Base-by-base conservation (phyloP, 345 rosid species). In the Triadica sebifera region DNA sequence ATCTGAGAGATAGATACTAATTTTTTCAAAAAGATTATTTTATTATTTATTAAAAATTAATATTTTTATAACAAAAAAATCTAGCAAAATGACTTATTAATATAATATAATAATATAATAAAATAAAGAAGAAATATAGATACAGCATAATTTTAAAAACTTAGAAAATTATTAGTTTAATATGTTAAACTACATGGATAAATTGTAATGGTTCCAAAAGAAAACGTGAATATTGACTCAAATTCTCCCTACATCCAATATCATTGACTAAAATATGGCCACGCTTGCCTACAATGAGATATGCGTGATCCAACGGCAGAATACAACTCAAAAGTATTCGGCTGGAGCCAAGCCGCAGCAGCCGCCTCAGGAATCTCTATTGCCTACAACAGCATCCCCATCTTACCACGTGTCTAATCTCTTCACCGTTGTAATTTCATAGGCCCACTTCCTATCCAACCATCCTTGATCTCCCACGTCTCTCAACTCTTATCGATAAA, bases 401-500 rank as follows among this genome's bases (percentile, higher is more conserved):
- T 45, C 24, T 17, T 65, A 70, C 70, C 61, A 74, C 78, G 83
- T 74, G 85, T 81, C 47, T 34, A 0, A 37, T 46, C 0, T 25
- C 19, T 13, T 4, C 17, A 12, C 66, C 70, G 56, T 68, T 29
- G 49, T 7, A n/a, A 51, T 22, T 12, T 4, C 1, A 10, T 1
- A 70, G 56, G 41, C 77, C 79, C 84, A 73, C 49, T 47, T 12
- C 5, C 29, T 20, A 84, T 85, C 87, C 63, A 72, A 86, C 85
- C 68, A 6, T 34, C n/a, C 0, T 46, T 17, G 37, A n/a, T 5
- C 3, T 16, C 19, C 78, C 87, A 79, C 81, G 67, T 45, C 41
- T 51, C 65, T 11, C 75, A 6, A 61, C 83, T 84, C 90, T 88
- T 85, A 88, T 88, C 92, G 85, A 82, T 45, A 87, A 79, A 85